These are phyloP conservation scores for Lactarius hatsudake DNA, from an alignment of 768 basidiomycete species.

Conservation along the genomic window DNA sequence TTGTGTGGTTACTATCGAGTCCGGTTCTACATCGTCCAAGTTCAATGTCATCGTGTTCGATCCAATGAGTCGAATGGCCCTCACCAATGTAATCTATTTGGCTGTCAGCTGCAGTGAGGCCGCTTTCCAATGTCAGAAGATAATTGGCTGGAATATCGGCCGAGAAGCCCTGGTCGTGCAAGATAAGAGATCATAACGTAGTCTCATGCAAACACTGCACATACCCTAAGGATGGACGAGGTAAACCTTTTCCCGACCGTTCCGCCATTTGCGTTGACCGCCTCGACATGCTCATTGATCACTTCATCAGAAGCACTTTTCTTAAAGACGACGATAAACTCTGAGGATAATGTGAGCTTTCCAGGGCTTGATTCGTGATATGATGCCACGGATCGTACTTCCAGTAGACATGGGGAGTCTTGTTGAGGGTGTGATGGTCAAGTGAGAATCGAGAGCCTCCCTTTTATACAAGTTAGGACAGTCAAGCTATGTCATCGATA, in stretches of 20 bases:
- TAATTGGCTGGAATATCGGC: constrained; percentile 38
- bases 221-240: constrained; percentile 30
- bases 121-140: constrained; percentile 36
- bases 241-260: constrained; percentile 42
- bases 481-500: background rate
- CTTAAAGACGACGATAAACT: constrained; percentile 58
- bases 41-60: background rate
- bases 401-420: constrained; percentile 26
- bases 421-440: background rate
- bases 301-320: constrained; percentile 39
- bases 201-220: background rate
- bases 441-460: background rate
- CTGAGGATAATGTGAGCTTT: constrained; percentile 34
- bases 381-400: constrained; percentile 22
- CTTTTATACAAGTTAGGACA: background rate
- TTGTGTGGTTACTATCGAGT: constrained; percentile 44
- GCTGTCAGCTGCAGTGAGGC: constrained; percentile 30
- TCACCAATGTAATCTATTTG: constrained; percentile 49
- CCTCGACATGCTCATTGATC: constrained; percentile 41
- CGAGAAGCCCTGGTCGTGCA: constrained; percentile 41
- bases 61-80: constrained; percentile 13
- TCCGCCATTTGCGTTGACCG: constrained; percentile 45
- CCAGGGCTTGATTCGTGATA: background rate
- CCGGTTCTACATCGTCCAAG: constrained; percentile 38
- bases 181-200: background rate